Percentiles rank a stretch among this genome's conserved stretches.
Conservation (phyloP, 495 filamentous ascomycete genomes). For the Arthonia radiata region DNA sequence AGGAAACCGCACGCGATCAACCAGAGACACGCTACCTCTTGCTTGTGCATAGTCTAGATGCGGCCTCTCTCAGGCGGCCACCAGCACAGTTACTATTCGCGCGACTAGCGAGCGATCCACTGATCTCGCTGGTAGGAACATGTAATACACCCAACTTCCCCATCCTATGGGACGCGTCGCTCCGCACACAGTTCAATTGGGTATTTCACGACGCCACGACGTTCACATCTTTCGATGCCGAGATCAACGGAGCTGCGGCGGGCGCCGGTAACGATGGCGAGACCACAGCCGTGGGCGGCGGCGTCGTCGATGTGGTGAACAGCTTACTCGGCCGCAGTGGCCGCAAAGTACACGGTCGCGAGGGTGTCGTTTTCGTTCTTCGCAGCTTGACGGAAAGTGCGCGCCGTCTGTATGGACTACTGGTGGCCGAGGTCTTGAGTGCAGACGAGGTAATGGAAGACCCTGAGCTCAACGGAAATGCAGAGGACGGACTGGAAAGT, state of each 20-base stretch:
- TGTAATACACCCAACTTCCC: constrained; percentile 70
- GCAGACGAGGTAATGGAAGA: constrained; percentile 24
- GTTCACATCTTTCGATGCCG: constrained; percentile 33
- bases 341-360: constrained; percentile 62
- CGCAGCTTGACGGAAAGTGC: constrained; percentile 81
- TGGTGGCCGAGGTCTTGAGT: constrained; percentile 68
- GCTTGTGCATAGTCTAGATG: constrained; percentile 70
- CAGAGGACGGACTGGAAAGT: constrained; percentile 14
- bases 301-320: constrained; percentile 72
- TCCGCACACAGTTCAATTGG: constrained; percentile 57
- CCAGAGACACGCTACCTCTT: constrained; percentile 40
- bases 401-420: constrained; percentile 53
- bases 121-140: constrained; percentile 51
- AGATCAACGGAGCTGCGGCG: constrained; percentile 12
- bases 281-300: too few species aligned
- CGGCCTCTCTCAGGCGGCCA: constrained; percentile 43
- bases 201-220: constrained; percentile 89
- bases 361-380: constrained; percentile 78
- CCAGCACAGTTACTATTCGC: constrained; percentile 48
- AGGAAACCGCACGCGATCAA: constrained; percentile 7
- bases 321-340: constrained; percentile 63
- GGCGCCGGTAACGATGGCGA: constrained; percentile 37
- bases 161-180: constrained; percentile 67
- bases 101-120: constrained; percentile 46
- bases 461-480: constrained; percentile 5